These are phyloP conservation scores for Papiliotrema terrestris DNA, from an alignment of 1,284 basidiomycete genomes.

Conservation along the genomic window DNA sequence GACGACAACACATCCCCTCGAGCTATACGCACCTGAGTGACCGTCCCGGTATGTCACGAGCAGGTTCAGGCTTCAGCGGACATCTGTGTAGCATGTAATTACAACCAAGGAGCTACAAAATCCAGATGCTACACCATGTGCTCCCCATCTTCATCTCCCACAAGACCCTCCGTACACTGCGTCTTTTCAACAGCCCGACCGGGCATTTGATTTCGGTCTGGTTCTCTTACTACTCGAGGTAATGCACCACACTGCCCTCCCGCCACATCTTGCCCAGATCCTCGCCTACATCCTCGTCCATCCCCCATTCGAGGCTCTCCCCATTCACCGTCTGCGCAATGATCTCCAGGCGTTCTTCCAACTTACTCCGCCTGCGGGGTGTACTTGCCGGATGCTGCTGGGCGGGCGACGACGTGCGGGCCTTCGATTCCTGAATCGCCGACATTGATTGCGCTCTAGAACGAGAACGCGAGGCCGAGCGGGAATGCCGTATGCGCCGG, in stretches of 20 bases:
- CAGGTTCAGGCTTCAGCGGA: no score
- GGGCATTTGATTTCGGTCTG: background rate
- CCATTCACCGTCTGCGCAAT: constrained; percentile 24
- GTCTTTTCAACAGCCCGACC: background rate
- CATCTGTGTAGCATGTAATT: background rate
- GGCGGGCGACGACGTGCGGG: background rate
- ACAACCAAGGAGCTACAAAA: background rate
- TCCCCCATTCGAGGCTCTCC: constrained; percentile 36
- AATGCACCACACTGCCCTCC: constrained; percentile 28
- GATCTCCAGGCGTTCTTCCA: constrained; percentile 13
- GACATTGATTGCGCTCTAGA: background rate
- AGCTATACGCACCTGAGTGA: no score
- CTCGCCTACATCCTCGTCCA: constrained; percentile 35
- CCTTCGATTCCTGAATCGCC: background rate
- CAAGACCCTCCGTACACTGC: background rate
- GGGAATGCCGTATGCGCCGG: background rate
- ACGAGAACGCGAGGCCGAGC: background rate
- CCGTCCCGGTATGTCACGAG: no score
- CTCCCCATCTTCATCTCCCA: constrained; percentile 5
- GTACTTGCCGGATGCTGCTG: constrained; percentile 2
- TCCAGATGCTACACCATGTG: background rate
- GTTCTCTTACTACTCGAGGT: background rate
- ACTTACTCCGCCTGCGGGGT: constrained; percentile 12
- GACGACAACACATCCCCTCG: no score
- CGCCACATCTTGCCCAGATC: constrained; percentile 31